Conservation (phyloP, 495 filamentous ascomycete species). For the Xanthoparmelia taractica region DNA sequence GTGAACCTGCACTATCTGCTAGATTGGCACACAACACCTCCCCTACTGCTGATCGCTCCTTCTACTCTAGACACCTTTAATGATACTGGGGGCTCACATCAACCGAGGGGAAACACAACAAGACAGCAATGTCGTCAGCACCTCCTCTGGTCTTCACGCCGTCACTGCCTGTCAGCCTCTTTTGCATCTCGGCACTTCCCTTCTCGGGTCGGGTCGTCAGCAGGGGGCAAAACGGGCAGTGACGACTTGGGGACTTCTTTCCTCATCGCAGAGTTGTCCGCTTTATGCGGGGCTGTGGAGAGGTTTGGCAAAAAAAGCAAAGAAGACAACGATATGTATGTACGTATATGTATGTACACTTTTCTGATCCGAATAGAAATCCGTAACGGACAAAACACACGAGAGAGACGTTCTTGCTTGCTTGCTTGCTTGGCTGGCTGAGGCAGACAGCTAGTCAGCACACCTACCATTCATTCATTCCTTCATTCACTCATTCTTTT, state of each 20-base stretch:
- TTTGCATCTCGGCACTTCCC: neutral
- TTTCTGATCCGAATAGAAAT: no score
- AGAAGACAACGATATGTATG: no score
- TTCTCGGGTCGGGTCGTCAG: neutral
- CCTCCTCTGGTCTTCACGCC: neutral
- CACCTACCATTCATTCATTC: no score
- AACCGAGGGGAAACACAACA: no score
- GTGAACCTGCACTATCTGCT: neutral
- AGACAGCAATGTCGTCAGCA: constrained; percentile 1
- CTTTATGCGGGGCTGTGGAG: constrained; percentile 19
- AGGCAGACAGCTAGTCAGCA: no score
- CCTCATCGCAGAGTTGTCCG: constrained; percentile 16
- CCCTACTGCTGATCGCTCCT: neutral
- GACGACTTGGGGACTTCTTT: constrained; percentile 9
- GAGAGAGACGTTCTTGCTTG: no score
- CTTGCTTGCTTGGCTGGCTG: no score
- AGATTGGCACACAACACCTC: constrained; percentile 1
- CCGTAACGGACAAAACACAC: no score
- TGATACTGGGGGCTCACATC: constrained; percentile 12
- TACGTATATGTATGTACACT: no score
- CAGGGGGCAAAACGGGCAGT: neutral
- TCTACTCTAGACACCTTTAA: neutral
- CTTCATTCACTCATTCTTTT: no score
- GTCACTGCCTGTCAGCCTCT: neutral
- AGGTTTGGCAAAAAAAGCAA: no score